Conservation (phyloP, 2,329 filamentous ascomycete species). For the Pestalotiopsis sp. region DNA sequence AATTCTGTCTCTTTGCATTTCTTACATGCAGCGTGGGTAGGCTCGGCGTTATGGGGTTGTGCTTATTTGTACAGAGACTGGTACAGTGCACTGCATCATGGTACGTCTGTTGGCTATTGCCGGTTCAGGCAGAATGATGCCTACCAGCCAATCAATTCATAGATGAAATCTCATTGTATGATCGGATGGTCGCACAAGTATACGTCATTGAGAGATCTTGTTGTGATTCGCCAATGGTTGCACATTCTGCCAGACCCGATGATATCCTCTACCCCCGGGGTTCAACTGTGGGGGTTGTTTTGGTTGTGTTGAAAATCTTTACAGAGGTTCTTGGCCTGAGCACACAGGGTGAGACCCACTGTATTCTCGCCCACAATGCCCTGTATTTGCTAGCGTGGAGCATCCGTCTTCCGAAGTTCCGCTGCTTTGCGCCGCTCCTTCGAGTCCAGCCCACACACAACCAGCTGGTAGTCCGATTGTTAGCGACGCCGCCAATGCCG, state of each 20-base stretch:
- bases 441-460: background rate
- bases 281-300: background rate
- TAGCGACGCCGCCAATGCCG: too few relatives aligned
- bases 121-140: background rate
- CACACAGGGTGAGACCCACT: background rate
- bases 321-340: background rate
- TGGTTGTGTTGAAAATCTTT: background rate
- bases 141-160: background rate
- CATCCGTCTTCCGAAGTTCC: slow-evolving; percentile 23
- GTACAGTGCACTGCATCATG: background rate
- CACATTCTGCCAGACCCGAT: background rate
- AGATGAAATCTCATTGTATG: background rate
- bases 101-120: background rate
- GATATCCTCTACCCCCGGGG: background rate
- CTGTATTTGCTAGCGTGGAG: background rate
- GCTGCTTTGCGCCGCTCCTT: slow-evolving; percentile 16
- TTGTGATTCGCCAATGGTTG: background rate
- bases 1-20: background rate
- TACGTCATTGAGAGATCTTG: background rate
- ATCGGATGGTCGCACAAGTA: background rate
- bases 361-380: background rate
- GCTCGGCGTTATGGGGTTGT: background rate
- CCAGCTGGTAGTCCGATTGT: slow-evolving; percentile 1
- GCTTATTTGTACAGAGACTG: background rate
- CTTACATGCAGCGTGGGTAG: background rate